Evolutionary conservation across 352 stramenopile genomes (phyloP).

Genomic region (Globisporangium polare): DNA sequence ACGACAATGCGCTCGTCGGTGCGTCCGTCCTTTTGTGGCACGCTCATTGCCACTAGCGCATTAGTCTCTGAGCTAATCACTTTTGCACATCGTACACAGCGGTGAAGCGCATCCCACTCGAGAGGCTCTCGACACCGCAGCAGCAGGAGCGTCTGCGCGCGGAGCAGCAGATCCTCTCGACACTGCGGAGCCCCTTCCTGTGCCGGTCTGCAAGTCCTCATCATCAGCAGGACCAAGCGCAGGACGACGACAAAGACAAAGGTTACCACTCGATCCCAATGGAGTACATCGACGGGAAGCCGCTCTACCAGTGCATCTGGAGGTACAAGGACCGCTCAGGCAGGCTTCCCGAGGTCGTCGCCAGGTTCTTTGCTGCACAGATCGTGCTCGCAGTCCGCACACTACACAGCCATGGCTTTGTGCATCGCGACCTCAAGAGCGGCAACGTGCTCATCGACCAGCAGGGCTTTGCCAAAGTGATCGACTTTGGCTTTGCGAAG

Average conservation of each 20-base stretch:
- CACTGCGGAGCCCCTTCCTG: constrained; percentile 40
- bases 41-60: neutral
- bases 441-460: constrained; percentile 60
- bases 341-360: constrained; percentile 46
- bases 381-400: constrained; percentile 55
- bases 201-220: constrained; percentile 30
- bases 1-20: constrained; percentile 31
- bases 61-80: neutral
- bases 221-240: neutral
- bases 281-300: constrained; percentile 55
- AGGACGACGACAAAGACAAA: constrained; percentile 19
- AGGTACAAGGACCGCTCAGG: constrained; percentile 26
- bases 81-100: constrained; percentile 20
- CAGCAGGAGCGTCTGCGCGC: constrained; percentile 38
- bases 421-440: constrained; percentile 83
- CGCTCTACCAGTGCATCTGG: constrained; percentile 74
- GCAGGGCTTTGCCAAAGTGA: constrained; percentile 44
- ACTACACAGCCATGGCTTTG: constrained; percentile 45
- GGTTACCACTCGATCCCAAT: constrained; percentile 31
- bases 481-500: constrained; percentile 76
- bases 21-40: neutral
- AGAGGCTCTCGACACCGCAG: constrained; percentile 27
- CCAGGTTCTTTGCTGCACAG: constrained; percentile 62
- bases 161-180: constrained; percentile 46
- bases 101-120: constrained; percentile 50